A percentile compares a stretch with the other conserved stretches of the same genome.
Conservation (phyloP, 129 eudicot genomes). For the Flaveria brownii region DNA sequence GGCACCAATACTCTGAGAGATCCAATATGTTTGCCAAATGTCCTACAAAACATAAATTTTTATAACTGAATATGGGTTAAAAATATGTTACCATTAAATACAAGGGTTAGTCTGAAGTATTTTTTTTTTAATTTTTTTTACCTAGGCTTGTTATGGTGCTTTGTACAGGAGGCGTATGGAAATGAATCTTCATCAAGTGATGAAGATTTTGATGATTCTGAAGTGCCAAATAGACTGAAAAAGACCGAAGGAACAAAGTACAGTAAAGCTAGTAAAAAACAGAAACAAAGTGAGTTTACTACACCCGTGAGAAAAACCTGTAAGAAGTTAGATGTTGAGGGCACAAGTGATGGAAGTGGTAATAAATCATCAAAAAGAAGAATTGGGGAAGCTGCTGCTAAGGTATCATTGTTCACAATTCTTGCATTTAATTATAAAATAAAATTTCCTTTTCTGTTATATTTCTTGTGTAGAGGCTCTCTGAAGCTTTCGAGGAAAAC, state of each 20-base stretch:
- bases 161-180: slow-evolving; percentile 72
- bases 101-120: background rate
- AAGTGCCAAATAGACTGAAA: slow-evolving; percentile 36
- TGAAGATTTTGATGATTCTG: slow-evolving; percentile 60
- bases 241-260: slow-evolving; percentile 20
- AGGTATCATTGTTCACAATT: slow-evolving; percentile 47
- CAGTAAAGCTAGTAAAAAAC: slow-evolving; percentile 18
- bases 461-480: slow-evolving; percentile 59
- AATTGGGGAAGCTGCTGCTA: slow-evolving; percentile 64
- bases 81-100: background rate
- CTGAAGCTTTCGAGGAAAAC: slow-evolving; percentile 65
- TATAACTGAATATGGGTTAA: background rate
- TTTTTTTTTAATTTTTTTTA: background rate
- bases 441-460: background rate
- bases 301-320: slow-evolving; percentile 26
- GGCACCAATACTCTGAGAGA: background rate
- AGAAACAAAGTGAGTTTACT: slow-evolving; percentile 22
- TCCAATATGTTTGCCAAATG: background rate
- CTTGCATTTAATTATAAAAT: background rate
- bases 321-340: slow-evolving; percentile 40
- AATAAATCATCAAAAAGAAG: slow-evolving; percentile 32
- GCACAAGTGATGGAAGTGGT: slow-evolving; percentile 40
- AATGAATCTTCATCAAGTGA: slow-evolving; percentile 72
- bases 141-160: slow-evolving; percentile 17
- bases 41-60: background rate